These are phyloP conservation scores for Cydonia oblonga DNA, from an alignment of 331 rosid species.

Conservation along the genomic window DNA sequence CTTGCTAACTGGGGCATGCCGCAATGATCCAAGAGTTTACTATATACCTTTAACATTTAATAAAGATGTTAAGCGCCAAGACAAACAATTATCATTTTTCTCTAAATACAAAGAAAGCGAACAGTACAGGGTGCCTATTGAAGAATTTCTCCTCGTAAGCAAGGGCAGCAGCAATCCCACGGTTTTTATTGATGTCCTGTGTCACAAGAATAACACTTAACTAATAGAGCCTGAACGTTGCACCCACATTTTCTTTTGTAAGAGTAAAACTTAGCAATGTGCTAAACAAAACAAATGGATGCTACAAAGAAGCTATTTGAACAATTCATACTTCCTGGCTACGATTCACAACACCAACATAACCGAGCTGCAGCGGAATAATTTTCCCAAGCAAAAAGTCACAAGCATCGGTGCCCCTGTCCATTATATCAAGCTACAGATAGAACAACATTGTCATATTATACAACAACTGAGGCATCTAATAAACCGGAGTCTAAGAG, in stretches of 20 bases:
- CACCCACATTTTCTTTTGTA: not conserved
- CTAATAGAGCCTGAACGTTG: not conserved
- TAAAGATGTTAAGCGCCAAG: not conserved
- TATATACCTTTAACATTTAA: slow-evolving; percentile 16
- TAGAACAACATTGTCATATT: not conserved
- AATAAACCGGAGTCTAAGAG: not conserved
- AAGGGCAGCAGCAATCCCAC: slow-evolving; percentile 32
- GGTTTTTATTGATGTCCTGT: slow-evolving; percentile 28
- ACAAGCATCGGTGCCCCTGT: slow-evolving; percentile 35
- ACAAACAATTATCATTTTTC: not conserved
- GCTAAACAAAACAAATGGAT: not conserved
- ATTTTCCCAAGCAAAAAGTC: slow-evolving; percentile 27
- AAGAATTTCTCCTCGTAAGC: slow-evolving; percentile 31
- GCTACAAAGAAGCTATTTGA: not conserved
- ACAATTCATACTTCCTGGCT: slow-evolving; percentile 29
- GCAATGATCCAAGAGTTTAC: slow-evolving; percentile 18
- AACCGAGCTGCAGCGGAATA: slow-evolving; percentile 24
- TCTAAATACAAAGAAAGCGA: not conserved
- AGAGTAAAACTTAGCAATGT: not conserved
- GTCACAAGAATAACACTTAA: not conserved
- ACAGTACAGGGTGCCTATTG: slow-evolving; percentile 15
- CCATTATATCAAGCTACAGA: slow-evolving; percentile 36
- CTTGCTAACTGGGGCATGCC: slow-evolving; percentile 26
- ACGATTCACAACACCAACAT: slow-evolving; percentile 25
- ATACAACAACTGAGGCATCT: not conserved